Evolutionary conservation across 2,329 filamentous ascomycete genomes (phyloP).

Genomic region (Colletotrichum aenigma): DNA sequence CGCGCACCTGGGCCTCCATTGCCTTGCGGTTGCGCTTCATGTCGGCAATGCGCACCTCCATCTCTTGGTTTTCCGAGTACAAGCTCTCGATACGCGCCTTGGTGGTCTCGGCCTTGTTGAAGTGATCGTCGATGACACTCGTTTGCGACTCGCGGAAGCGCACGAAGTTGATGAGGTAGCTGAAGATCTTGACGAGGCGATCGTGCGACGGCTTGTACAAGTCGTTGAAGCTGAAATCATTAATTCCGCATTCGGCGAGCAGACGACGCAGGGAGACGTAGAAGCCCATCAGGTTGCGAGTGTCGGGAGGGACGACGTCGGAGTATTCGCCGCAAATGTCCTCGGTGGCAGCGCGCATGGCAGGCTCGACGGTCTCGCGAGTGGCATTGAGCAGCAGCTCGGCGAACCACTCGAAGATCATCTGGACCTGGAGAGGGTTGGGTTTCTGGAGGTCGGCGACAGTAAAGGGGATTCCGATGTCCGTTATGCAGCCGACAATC

Average conservation of each 20-base stretch:
- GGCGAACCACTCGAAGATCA: slow-evolving; percentile 97
- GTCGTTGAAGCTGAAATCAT: slow-evolving; percentile 92
- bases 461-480: slow-evolving; percentile 91
- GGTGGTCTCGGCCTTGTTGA: slow-evolving; percentile 86
- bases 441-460: slow-evolving; percentile 90
- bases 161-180: slow-evolving; percentile 98
- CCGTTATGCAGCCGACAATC: slow-evolving; percentile 95
- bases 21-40: slow-evolving; percentile 80
- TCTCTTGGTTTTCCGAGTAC: slow-evolving; percentile 84
- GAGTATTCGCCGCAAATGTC: slow-evolving; percentile 84
- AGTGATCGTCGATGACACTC: slow-evolving; percentile 86
- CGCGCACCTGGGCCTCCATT: slow-evolving; percentile 80
- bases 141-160: slow-evolving; percentile 95
- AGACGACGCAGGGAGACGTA: slow-evolving; percentile 83
- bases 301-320: slow-evolving; percentile 86
- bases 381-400: slow-evolving; percentile 93
- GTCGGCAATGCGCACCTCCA: slow-evolving; percentile 79
- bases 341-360: slow-evolving; percentile 90
- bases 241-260: slow-evolving; percentile 86
- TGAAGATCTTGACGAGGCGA: slow-evolving; percentile 92
- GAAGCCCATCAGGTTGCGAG: slow-evolving; percentile 94
- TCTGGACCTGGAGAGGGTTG: slow-evolving; percentile 92
- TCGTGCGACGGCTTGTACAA: slow-evolving; percentile 90
- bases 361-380: slow-evolving; percentile 89
- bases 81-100: slow-evolving; percentile 88